Percentiles rank a stretch among this genome's conserved stretches.
Evolutionary conservation across 768 basidiomycete genomes (phyloP).

Genomic region (Gloeostereum incarnatum): DNA sequence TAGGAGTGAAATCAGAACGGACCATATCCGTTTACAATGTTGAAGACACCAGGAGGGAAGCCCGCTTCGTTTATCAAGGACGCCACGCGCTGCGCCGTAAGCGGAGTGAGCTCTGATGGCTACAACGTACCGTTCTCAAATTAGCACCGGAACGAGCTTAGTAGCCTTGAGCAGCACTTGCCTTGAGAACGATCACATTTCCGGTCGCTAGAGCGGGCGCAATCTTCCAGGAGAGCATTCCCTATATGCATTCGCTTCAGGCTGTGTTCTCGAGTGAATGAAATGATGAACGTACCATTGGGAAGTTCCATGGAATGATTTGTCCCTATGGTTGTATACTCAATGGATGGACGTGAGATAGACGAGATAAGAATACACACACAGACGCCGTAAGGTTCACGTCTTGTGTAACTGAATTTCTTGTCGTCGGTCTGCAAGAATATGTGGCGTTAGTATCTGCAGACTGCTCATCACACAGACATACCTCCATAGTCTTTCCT

Average conservation of each 20-base stretch:
- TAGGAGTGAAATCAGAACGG: background rate
- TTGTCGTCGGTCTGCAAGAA: conserved; percentile 32
- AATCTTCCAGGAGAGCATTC: conserved; percentile 52
- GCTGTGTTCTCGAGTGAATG: conserved; percentile 38
- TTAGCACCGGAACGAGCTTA: background rate
- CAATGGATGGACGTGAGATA: background rate
- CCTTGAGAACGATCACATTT: conserved; percentile 63
- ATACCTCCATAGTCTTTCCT: conserved; percentile 54
- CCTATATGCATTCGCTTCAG: conserved; percentile 65
- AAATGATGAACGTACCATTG: conserved; percentile 9
- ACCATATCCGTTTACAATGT: conserved; percentile 63
- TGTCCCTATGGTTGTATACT: conserved; percentile 28
- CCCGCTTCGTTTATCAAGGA: conserved; percentile 59
- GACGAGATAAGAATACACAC: conserved; percentile 23
- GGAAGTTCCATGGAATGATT: conserved; percentile 45
- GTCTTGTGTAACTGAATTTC: conserved; percentile 60
- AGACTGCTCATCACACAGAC: conserved; percentile 17
- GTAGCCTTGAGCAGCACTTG: conserved; percentile 1
- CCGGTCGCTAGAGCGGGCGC: conserved; percentile 67
- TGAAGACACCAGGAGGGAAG: conserved; percentile 69
- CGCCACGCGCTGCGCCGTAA: conserved; percentile 45
- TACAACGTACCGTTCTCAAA: conserved; percentile 2
- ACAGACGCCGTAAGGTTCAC: conserved; percentile 55
- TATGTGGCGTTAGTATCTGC: conserved; percentile 7
- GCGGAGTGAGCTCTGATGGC: conserved; percentile 69